Base-by-base conservation (phyloP, 2,329 filamentous ascomycete species). In the Juglanconis oblonga region DNA sequence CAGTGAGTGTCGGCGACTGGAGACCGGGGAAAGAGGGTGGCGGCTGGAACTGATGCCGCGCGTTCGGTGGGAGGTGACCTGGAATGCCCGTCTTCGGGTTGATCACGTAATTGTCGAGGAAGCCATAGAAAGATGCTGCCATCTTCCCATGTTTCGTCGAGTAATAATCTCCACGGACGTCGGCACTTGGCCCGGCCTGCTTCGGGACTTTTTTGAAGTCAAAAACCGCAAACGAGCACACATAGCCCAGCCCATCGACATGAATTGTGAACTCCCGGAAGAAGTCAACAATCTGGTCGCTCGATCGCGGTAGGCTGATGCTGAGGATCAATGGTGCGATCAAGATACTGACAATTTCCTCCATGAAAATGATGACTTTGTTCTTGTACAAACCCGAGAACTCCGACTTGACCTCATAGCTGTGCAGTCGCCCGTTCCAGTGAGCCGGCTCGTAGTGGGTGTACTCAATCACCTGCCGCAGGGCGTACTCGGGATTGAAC, bases 241-340 rank as follows among this genome's bases (percentile, higher is more conserved):
- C 92, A 66, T 97, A 94, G 29, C 95, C 95, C 40, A 99, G 83
- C 0, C 95, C 95, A 70, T 99, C 95, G 14, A 99, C 94, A 67
- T 99, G 93, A 29, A 99, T 87, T 0, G 95, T 98, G 67, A 98
- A 97, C 71, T 99, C 95, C 44, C 95, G 88, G 79, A 99, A 98
- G 75, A 99, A 99, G 75, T 99, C 95, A 61, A 98, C 88, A 64
- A 99, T 89, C 61, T 93, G 91, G 66, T 98, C 94, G 71, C 90
- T 94, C 73, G 91, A 96, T 67, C 87, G 89, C 0, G 93, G 92
- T 38, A 98, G 81, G 63, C 91, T 93, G 70, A 91, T 89, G 76
- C 93, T 90, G 11, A 99, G 83, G 47, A 99, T 84, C 68, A 97
- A 87, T 0, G 95, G 95, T 0, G 94, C 96, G 59, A 96, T 88